Evolutionary conservation across 2,329 filamentous ascomycete genomes (phyloP).

Genomic region (Beauveria varroae): DNA sequence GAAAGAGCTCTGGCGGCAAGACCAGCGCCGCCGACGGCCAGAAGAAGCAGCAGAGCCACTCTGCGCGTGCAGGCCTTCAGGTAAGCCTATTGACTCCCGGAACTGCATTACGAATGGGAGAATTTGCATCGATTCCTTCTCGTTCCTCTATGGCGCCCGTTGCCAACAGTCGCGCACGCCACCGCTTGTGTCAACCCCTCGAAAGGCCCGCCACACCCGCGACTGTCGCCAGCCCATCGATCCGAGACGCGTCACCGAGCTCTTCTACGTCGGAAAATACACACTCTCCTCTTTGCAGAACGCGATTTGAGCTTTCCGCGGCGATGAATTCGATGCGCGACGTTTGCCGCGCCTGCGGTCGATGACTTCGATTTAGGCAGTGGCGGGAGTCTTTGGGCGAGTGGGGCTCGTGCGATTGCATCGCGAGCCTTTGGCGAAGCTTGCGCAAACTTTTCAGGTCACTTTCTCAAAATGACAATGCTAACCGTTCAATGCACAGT

Average conservation of each 20-base stretch:
- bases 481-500: conserved; percentile 47
- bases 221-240: not conserved
- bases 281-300: not conserved
- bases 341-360: not conserved
- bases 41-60: conserved; percentile 93
- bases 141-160: conserved; percentile 13
- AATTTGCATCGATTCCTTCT: conserved; percentile 11
- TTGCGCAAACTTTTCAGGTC: conserved; percentile 7
- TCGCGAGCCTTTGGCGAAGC: conserved; percentile 12
- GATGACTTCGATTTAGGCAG: not conserved
- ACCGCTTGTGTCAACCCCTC: conserved; percentile 1
- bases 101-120: not conserved
- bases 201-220: not conserved
- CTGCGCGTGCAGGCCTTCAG: conserved; percentile 89
- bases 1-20: conserved; percentile 82
- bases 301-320: not conserved
- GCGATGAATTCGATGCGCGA: conserved; percentile 5
- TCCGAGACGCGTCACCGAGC: conserved; percentile 7
- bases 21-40: conserved; percentile 49
- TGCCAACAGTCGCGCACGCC: not conserved
- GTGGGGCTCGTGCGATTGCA: conserved; percentile 14
- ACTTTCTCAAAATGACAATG: not conserved
- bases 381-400: not conserved
- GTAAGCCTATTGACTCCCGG: conserved; percentile 46
- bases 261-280: not conserved